A percentile compares a stretch with the other conserved stretches of the same genome.
Evolutionary conservation across 257 asterid genomes (phyloP).

Genomic region (Pogostemon cablin): DNA sequence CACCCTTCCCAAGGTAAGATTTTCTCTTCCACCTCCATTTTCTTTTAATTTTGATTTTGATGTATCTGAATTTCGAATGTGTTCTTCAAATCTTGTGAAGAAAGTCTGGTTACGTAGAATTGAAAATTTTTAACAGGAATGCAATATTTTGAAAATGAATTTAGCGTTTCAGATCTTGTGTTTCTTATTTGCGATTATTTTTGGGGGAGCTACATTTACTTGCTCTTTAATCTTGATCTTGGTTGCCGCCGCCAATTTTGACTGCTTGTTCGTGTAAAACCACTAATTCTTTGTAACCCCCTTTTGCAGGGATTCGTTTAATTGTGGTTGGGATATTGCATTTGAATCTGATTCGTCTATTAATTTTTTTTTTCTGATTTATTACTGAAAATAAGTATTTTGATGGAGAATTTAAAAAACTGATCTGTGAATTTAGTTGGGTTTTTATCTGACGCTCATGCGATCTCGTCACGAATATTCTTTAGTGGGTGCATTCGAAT

Average conservation of each 20-base stretch:
- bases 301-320: slow-evolving; percentile 9
- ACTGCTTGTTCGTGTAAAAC: slow-evolving; percentile 7
- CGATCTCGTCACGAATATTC: background rate
- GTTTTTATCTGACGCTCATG: background rate
- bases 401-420: background rate
- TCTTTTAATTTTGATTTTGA: background rate
- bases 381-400: background rate
- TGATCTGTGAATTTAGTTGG: slow-evolving; percentile 9
- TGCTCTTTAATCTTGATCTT: background rate
- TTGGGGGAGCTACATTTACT: background rate
- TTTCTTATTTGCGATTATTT: background rate
- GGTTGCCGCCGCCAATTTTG: slow-evolving; percentile 3
- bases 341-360: slow-evolving; percentile 21
- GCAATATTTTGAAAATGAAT: slow-evolving; percentile 6
- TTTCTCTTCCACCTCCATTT: background rate
- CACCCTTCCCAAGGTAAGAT: slow-evolving; percentile 34
- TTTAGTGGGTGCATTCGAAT: slow-evolving; percentile 4
- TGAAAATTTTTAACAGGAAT: background rate
- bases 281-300: background rate
- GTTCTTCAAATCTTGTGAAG: background rate
- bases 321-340: slow-evolving; percentile 10
- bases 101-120: background rate
- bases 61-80: background rate
- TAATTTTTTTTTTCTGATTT: background rate
- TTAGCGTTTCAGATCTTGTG: slow-evolving; percentile 23